Base-by-base conservation (phyloP, 208 protist species). In the Crithidia acanthocephali region DNA sequence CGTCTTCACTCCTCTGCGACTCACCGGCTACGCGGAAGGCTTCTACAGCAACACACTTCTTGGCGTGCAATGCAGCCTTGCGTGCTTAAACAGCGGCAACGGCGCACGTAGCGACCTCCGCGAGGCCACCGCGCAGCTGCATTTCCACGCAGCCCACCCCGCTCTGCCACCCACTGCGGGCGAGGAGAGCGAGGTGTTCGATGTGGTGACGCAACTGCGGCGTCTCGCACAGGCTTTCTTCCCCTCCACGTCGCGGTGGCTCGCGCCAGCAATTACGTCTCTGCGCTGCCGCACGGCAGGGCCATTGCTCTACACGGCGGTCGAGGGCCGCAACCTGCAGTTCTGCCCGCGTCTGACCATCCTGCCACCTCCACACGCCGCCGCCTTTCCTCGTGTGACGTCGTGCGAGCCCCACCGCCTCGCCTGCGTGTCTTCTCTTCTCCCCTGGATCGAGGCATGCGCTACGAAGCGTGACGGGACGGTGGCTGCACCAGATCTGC, bases 251-350 rank as follows among this genome's bases (percentile, higher is more conserved):
- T 48, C 62, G 27, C 33, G 13, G 0, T 60, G 71, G 52, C 62
- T 91, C 15, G 37, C 28, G 40, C 86, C 86, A 11, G 52, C 66
- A 8, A 67, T 91, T 22, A 51, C 53, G 0, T 53, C 72, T 1
- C 23, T 84, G 42, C n/a, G 27, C 15, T 79, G 76, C 63, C 42
- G 50, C 23, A 51, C 37, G 11, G 33, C 32, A 2, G 63, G 62
- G 1, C 47, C 44, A 3, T 58, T 68, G 18, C 52, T 88, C 22
- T 69, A 58, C 51, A 42, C 80, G 0, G 52, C 27, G 28, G 68
- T 91, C 22, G 62, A 65, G 15, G 86, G 86, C 20, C 18, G 16
- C 13, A 82, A 85, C 51, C 50, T 91, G 28, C 83, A 88, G 25
- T 91, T 84, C 51, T 65, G 27, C 15, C 80, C 86, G 25, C 72